phyloP scores from a whole-genome alignment of 2,329 filamentous ascomycete genomes.

The Cryphonectria radicalis region DNA sequence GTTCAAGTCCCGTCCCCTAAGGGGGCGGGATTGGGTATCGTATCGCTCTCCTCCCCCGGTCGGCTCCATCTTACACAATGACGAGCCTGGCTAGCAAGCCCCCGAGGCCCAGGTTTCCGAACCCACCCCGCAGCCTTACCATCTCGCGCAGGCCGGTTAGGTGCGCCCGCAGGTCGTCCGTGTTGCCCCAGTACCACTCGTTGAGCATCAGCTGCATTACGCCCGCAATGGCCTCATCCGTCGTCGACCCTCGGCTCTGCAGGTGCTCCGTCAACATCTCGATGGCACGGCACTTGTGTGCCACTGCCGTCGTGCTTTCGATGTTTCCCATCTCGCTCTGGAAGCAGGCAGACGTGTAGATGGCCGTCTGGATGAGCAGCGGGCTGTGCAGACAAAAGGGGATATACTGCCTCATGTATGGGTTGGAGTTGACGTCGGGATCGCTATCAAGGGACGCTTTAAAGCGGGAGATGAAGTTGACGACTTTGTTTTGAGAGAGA shows the following conservation, averaged over 20 bases:
- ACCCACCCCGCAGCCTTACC: conserved; percentile 51
- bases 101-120: conserved; percentile 50
- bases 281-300: conserved; percentile 49
- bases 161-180: conserved; percentile 49
- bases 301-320: conserved; percentile 47
- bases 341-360: conserved; percentile 57
- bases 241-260: conserved; percentile 41
- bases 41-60: background rate
- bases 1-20: background rate
- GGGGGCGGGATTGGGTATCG: background rate
- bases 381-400: conserved; percentile 55
- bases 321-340: conserved; percentile 54
- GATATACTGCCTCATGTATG: conserved; percentile 53
- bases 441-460: conserved; percentile 55
- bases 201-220: conserved; percentile 54
- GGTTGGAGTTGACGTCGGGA: conserved; percentile 45
- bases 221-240: conserved; percentile 51
- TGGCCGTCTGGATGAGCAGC: conserved; percentile 51
- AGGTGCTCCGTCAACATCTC: conserved; percentile 54
- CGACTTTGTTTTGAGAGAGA: conserved; percentile 40
- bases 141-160: conserved; percentile 53
- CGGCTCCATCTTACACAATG: conserved; percentile 46
- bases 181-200: conserved; percentile 60
- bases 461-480: conserved; percentile 55
- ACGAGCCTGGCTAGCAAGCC: conserved; percentile 53